Evolutionary conservation across 2,329 filamentous ascomycete genomes (phyloP), one percentile per base, ranked within the genome.

Genomic region (Cercospora citrullina): DNA sequence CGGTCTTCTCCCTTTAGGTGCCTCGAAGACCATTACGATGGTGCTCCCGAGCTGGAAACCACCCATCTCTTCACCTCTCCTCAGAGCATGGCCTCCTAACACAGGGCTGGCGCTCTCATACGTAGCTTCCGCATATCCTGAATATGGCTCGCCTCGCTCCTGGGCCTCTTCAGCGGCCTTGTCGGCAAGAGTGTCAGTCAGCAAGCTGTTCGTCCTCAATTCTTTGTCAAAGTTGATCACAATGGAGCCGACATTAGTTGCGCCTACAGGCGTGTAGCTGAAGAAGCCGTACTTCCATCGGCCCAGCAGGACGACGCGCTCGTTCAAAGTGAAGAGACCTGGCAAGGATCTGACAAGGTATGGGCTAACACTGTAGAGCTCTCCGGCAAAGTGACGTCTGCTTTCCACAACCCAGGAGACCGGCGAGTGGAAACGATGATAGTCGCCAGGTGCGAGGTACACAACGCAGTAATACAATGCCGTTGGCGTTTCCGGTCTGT

Each of bases 261-360:
- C 95, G 70, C 95, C 95, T 36, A 99, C 95, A 14, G 96, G 94
- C 0, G 93, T 94, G 81, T 93, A 97, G 72, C 90, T 91, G 84
- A 99, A 99, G 86, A 99, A 98, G 18, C 95, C 95, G 87, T 93
- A 96, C 65, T 94, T 91, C 95, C 95, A 99, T 67, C 93, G 87
- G 18, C 95, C 95, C 1, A 99, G 86, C 0, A 99, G 87, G 1
- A 96, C 95, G 26, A 99, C 93, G 64, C 95, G 90, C 82, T 99
- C 95, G 80, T 99, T 99, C 21, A 99, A 85, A 0, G 94, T 97
- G 82, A 99, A 99, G 0, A 99, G 87, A 1, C 94, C 94, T 0
- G 95, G 95, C 0, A 99, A 85, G 0, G 92, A 96, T 72, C 92
- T 90, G 79, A 97, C 94, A 12, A 99, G 87, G 80, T 97, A 99